Base-by-base conservation (phyloP, 2,329 filamentous ascomycete genomes). In the Phialocephala sp. region DNA sequence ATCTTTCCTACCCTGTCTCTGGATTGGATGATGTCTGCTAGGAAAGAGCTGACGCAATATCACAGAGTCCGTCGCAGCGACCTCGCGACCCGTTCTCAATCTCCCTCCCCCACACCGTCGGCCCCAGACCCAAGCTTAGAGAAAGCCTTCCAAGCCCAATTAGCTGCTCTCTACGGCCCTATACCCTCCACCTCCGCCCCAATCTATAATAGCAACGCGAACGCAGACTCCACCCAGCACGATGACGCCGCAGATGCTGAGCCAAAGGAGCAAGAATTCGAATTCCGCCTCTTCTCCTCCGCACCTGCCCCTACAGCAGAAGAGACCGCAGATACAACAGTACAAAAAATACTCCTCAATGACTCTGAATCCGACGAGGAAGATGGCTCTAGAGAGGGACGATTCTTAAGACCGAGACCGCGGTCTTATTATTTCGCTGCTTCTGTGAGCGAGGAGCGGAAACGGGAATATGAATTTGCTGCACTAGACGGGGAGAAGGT, bases 401-500 rank as follows among this genome's bases (percentile, higher is more conserved):
- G 76, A 20, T 72, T 82, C 15, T 71, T 77, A 11, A 69, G 77
- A 3, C 72, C 71, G n/a, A 77, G 83, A 27, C 82, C 85, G 2
- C 62, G 76, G 8, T 80, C 80, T 1, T 83, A 82, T 70, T 89
- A 87, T 72, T 62, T 87, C n/a, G 78, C 79, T 8, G 76, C 71
- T 0, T 72, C 76, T 59, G 76, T 81, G 18, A 75, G 80, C 0
- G 72, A 76, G 0, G 73, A 77, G 55, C 73, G 78, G 70, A 77
- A 74, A 56, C 72, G 73, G 24, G 73, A 80, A 68, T 85, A 84
- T 64, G 75, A 75, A 36, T 71, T 71, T n/a, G 79, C 80, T 2
- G 84, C 87, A 2, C 76, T 89, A 12, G 82, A 76, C 36, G 83
- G 82, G 6, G 82, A 84, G n/a, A 81, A 85, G 15, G 75, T 90